phyloP scores from a whole-genome alignment of 2,329 filamentous ascomycete species.

The Aspergillus sp. region DNA sequence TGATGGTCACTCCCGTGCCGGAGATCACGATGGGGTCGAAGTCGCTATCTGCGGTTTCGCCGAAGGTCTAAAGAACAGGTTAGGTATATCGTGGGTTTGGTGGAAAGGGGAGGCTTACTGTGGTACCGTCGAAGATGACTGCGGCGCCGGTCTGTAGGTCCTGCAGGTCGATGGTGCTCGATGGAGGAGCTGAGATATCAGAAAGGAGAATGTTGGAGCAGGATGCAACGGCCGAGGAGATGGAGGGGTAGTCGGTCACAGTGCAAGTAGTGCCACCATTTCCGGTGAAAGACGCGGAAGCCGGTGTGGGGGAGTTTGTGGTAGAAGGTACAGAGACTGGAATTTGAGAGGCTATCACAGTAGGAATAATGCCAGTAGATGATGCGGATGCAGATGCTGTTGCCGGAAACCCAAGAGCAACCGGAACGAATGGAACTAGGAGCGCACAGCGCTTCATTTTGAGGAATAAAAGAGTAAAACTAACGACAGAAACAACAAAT shows the following conservation, averaged over 20 bases:
- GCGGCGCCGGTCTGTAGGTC: slow-evolving; percentile 42
- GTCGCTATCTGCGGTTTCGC: slow-evolving; percentile 37
- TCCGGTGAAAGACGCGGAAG: slow-evolving; percentile 3
- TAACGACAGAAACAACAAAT: neutral
- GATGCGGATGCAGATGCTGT: no score
- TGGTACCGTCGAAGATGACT: slow-evolving; percentile 43
- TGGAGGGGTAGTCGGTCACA: slow-evolving; percentile 29
- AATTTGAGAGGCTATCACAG: neutral
- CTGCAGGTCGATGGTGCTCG: slow-evolving; percentile 41
- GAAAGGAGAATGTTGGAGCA: slow-evolving; percentile 46
- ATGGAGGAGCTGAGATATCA: slow-evolving; percentile 40
- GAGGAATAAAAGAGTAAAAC: neutral
- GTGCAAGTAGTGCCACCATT: slow-evolving; percentile 22
- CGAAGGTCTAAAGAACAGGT: slow-evolving; percentile 28
- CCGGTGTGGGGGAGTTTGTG: neutral
- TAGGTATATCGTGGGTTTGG: no score
- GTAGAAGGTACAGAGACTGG: neutral
- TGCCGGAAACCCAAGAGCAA: slow-evolving; percentile 9
- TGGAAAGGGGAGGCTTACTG: slow-evolving; percentile 16
- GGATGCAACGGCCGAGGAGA: slow-evolving; percentile 37
- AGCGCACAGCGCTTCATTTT: slow-evolving; percentile 27
- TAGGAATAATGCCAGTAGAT: neutral
- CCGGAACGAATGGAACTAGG: slow-evolving; percentile 21
- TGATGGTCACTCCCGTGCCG: slow-evolving; percentile 43
- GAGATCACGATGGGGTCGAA: slow-evolving; percentile 40